These are phyloP conservation scores for Citrullus amarus DNA, from an alignment of 306 rosid genomes.

Conservation along the genomic window DNA sequence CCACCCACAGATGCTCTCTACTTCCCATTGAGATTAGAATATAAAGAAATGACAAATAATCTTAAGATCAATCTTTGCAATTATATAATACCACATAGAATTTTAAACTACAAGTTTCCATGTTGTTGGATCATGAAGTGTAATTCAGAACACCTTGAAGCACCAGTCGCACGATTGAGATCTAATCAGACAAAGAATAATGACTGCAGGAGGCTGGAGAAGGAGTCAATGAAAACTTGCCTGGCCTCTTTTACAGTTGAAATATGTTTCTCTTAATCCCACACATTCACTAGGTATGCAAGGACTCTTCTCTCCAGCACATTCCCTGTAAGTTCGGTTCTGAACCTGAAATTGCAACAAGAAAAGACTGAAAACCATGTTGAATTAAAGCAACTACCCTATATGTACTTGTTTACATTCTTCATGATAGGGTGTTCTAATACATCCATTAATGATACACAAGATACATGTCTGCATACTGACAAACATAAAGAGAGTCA, in stretches of 20 bases:
- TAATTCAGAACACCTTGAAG: neutral
- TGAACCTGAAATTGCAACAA: slow-evolving; percentile 43
- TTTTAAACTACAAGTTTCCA: neutral
- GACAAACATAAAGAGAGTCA: neutral
- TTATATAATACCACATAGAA: neutral
- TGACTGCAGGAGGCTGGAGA: neutral
- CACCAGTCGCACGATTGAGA: neutral
- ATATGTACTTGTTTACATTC: neutral
- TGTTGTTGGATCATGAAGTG: neutral
- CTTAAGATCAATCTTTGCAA: neutral
- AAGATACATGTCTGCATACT: neutral
- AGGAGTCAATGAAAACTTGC: slow-evolving; percentile 17
- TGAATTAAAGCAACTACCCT: slow-evolving; percentile 13
- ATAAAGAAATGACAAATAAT: neutral
- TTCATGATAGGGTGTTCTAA: neutral
- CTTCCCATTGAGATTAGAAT: neutral
- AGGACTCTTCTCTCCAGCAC: slow-evolving; percentile 83
- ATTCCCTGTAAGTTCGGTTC: slow-evolving; percentile 53
- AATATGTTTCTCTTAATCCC: slow-evolving; percentile 90
- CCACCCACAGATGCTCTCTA: neutral
- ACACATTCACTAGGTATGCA: slow-evolving; percentile 77
- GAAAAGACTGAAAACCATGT: neutral
- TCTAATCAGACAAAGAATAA: neutral
- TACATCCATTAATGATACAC: neutral
- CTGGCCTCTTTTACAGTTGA: slow-evolving; percentile 99